Evolutionary conservation across 768 basidiomycete species (phyloP).

Genomic region (Suillus alpinus): DNA sequence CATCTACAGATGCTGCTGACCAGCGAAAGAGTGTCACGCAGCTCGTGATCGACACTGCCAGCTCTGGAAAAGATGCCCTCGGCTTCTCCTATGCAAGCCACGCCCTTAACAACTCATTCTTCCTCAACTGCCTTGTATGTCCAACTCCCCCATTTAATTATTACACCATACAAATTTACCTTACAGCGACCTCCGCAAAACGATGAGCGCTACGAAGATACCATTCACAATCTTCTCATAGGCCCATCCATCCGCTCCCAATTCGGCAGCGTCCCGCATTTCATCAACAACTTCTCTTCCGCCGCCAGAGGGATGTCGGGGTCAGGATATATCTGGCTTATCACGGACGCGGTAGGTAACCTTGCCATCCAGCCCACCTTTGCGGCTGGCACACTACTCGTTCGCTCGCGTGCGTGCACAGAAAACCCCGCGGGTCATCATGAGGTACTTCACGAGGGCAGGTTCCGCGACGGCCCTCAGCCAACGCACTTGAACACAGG

Average conservation of each 20-base stretch:
- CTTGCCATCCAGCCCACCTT: slow-evolving; percentile 82
- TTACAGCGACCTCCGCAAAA: slow-evolving; percentile 33
- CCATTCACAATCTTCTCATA: slow-evolving; percentile 15
- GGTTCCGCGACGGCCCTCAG: slow-evolving; percentile 12
- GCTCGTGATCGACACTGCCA: slow-evolving; percentile 68
- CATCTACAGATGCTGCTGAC: slow-evolving; percentile 47
- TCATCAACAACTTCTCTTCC: slow-evolving; percentile 76
- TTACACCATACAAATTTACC: slow-evolving; percentile 1
- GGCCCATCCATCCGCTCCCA: slow-evolving; percentile 30
- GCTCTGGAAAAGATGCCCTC: slow-evolving; percentile 54
- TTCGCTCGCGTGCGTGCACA: slow-evolving; percentile 52
- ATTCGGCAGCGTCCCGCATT: slow-evolving; percentile 61
- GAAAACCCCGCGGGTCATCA: slow-evolving; percentile 18
- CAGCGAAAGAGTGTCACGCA: slow-evolving; percentile 61
- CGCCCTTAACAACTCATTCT: slow-evolving; percentile 94
- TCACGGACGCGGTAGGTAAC: slow-evolving; percentile 59
- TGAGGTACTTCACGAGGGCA: slow-evolving; percentile 30
- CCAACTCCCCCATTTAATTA: background rate
- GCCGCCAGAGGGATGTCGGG: slow-evolving; percentile 76
- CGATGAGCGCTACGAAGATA: slow-evolving; percentile 16
- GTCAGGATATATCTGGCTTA: slow-evolving; percentile 87
- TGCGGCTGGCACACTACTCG: slow-evolving; percentile 84
- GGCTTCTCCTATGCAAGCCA: slow-evolving; percentile 90
- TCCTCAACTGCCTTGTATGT: slow-evolving; percentile 83
- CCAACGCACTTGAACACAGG: slow-evolving; percentile 8